Evolutionary conservation across 2,329 filamentous ascomycete genomes (phyloP).

Genomic region (Sclerotinia trifoliorum): DNA sequence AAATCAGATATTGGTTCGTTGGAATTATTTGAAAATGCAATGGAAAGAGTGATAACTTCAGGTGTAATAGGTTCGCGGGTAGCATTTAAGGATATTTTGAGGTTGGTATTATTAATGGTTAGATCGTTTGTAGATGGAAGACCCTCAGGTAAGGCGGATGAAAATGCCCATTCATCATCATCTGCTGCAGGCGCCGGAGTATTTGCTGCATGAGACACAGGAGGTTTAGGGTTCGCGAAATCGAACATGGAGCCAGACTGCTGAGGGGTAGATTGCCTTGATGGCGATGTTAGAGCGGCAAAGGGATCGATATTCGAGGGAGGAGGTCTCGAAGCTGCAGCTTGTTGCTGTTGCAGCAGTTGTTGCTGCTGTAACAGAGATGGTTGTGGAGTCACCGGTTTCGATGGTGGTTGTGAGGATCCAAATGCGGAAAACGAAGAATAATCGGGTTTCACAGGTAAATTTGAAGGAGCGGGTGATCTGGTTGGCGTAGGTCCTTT

Average conservation of each 20-base stretch:
- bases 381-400: slow-evolving; percentile 55
- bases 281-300: slow-evolving; percentile 48
- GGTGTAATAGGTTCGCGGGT: slow-evolving; percentile 49
- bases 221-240: slow-evolving; percentile 42
- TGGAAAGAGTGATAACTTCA: slow-evolving; percentile 63
- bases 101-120: slow-evolving; percentile 64
- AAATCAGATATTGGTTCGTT: slow-evolving; percentile 70
- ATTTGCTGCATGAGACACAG: slow-evolving; percentile 38
- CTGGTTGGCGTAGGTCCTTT: slow-evolving; percentile 47
- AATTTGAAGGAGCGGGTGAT: slow-evolving; percentile 31
- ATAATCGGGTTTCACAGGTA: slow-evolving; percentile 43
- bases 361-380: slow-evolving; percentile 46
- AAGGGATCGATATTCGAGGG: slow-evolving; percentile 55
- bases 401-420: slow-evolving; percentile 50
- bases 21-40: slow-evolving; percentile 82
- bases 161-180: slow-evolving; percentile 94
- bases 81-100: slow-evolving; percentile 74
- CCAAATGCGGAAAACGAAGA: slow-evolving; percentile 56
- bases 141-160: slow-evolving; percentile 74
- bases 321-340: slow-evolving; percentile 42
- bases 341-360: slow-evolving; percentile 35
- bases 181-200: slow-evolving; percentile 51
- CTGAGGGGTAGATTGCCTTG: slow-evolving; percentile 47
- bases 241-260: slow-evolving; percentile 51
- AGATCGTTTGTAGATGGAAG: slow-evolving; percentile 52